Evolutionary conservation across 441 rosid species (phyloP), one percentile per base, ranked within the genome.

Genomic region (California macrophylla): DNA sequence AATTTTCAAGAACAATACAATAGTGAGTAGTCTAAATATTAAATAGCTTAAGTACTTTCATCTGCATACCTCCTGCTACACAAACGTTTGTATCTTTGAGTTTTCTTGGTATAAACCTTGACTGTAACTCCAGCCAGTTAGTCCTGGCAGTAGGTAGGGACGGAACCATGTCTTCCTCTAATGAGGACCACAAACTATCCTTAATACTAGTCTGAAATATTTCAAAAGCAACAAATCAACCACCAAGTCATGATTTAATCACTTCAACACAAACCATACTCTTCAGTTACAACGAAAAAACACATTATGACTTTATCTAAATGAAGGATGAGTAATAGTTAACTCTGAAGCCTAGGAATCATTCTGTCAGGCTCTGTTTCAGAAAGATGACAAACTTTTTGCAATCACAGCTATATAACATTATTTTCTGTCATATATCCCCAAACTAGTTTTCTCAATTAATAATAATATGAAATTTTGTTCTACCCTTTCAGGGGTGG

Each of bases 41-140:
- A 24, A 76, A 74, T 38, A 71, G 64, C 28, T 42, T 67, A 65
- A 78, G 74, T 64, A 79, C 66, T 61, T 82, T 79, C 80, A 83
- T 81, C 81, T 83, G 74, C 96, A 81, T 89, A 95, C 99, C 99
- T 89, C 99, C 99, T 78, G 90, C 91, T 74, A 92, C 91, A 84
- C 99, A 95, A 77, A 95, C 78, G 76, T 88, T 92, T 75, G 96
- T 82, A 76, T 89, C 92, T 82, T 75, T 83, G 74, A 80, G 79
- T 32, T 78, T 81, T 76, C 79, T 90, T 5, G 91, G 84, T 34
- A 89, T 73, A 77, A 88, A 82, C 82, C 84, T 88, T 66, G 99
- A 89, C 72, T 92, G 98, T 54, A 92, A 78, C 67, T 95, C 99
- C 88, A 95, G 85, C 99, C 99, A 95, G 80, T 92, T 92, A 74